phyloP scores from a whole-genome alignment of 208 protist genomes.

The Paratrypanosoma confusum region DNA sequence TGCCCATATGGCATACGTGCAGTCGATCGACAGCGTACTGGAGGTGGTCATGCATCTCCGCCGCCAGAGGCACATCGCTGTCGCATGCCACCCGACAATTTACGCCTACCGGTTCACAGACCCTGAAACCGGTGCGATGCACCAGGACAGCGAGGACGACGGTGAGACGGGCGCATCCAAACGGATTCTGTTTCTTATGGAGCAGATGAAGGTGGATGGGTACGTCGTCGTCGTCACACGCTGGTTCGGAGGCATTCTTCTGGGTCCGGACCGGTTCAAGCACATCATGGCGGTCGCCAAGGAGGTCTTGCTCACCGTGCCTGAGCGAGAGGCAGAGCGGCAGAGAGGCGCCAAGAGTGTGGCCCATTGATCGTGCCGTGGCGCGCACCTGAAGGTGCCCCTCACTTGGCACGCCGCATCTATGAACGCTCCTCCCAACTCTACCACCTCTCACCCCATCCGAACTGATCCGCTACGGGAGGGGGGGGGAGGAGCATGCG shows the following conservation, averaged over 20 bases:
- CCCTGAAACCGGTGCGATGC: constrained; percentile 25
- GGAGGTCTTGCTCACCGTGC: constrained; percentile 59
- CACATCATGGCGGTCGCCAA: constrained; percentile 83
- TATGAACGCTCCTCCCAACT: too few species aligned
- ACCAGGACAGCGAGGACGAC: constrained; percentile 89
- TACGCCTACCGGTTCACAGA: constrained; percentile 88
- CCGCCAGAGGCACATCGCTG: constrained; percentile 44
- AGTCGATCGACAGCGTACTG: constrained; percentile 28
- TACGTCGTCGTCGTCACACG: constrained; percentile 89
- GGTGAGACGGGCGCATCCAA: constrained; percentile 81
- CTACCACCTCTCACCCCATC: too few species aligned
- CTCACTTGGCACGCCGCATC: too few species aligned
- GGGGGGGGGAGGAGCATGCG: too few species aligned
- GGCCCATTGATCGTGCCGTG: too few species aligned
- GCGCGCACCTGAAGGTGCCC: too few species aligned
- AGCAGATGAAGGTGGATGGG: constrained; percentile 67
- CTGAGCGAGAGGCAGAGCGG: constrained; percentile 23
- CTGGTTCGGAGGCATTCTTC: constrained; percentile 93
- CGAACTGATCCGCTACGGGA: too few species aligned
- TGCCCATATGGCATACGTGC: constrained; percentile 70
- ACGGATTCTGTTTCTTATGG: constrained; percentile 80
- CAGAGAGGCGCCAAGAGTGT: not conserved
- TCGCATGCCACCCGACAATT: constrained; percentile 86
- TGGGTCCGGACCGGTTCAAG: constrained; percentile 91
- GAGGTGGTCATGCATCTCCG: constrained; percentile 49